phyloP scores from a whole-genome alignment of 2,329 filamentous ascomycete genomes.

The Cladosporium sp. region DNA sequence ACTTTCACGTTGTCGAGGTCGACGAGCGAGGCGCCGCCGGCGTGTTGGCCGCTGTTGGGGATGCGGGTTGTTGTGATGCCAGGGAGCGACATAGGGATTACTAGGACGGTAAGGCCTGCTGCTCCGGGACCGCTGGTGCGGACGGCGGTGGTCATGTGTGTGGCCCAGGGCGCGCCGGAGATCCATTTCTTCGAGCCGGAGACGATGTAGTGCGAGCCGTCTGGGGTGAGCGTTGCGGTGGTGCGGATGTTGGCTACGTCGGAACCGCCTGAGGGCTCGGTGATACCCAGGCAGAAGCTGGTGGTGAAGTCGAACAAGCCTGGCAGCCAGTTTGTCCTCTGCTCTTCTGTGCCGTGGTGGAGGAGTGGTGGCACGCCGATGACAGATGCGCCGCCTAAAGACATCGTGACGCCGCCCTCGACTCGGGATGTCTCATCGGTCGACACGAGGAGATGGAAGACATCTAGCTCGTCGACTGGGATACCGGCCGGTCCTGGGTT shows the following conservation, averaged over 20 bases:
- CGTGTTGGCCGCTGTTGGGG: conserved; percentile 66
- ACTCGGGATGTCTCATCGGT: conserved; percentile 35
- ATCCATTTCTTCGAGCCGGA: conserved; percentile 64
- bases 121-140: conserved; percentile 58
- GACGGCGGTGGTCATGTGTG: conserved; percentile 55
- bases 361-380: conserved; percentile 67
- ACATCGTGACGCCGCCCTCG: conserved; percentile 56
- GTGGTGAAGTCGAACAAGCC: conserved; percentile 60
- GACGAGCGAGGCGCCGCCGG: conserved; percentile 54
- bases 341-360: conserved; percentile 60
- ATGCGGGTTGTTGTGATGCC: conserved; percentile 59
- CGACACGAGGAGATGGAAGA: conserved; percentile 50
- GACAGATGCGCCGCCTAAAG: conserved; percentile 59
- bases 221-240: conserved; percentile 49
- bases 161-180: conserved; percentile 51
- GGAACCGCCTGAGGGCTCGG: conserved; percentile 62
- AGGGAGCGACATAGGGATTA: conserved; percentile 53
- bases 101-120: conserved; percentile 57
- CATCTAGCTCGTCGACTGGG: conserved; percentile 52
- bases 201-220: conserved; percentile 59
- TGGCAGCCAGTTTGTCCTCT: conserved; percentile 61
- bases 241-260: conserved; percentile 66
- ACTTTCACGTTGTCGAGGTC: conserved; percentile 59
- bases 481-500: conserved; percentile 49
- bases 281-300: conserved; percentile 65